Conservation (phyloP, 1,284 basidiomycete genomes). For the Tremellales sp. region DNA sequence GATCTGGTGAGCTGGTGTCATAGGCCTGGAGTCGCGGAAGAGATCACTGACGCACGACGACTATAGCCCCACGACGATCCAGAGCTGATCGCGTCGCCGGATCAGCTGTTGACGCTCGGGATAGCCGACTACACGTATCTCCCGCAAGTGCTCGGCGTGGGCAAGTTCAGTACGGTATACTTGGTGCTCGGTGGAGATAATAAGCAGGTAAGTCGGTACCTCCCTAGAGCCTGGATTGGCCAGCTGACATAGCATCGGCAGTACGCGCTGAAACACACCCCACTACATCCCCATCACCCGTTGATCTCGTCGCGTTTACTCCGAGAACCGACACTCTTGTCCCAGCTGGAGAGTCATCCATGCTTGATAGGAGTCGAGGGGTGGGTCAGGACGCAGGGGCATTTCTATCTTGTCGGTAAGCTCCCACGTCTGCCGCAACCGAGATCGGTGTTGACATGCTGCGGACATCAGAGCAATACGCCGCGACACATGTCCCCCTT, state of each 20-base stretch:
- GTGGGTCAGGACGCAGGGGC: conserved; percentile 54
- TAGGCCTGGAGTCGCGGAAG: no score
- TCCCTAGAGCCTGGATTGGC: neutral
- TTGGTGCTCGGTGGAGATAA: conserved; percentile 41
- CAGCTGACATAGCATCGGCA: conserved; percentile 16
- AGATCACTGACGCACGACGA: no score
- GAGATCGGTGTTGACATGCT: conserved; percentile 16
- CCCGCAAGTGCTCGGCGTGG: conserved; percentile 47
- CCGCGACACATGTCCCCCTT: conserved; percentile 28
- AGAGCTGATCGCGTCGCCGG: conserved; percentile 27
- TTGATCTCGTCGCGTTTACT: conserved; percentile 55
- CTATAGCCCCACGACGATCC: conserved; percentile 15
- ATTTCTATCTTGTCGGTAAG: conserved; percentile 57
- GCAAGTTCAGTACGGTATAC: conserved; percentile 53
- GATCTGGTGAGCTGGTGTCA: no score
- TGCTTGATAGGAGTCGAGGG: conserved; percentile 55
- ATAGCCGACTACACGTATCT: conserved; percentile 50
- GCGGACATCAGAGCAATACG: conserved; percentile 36
- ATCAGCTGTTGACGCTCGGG: conserved; percentile 44
- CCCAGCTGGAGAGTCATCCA: conserved; percentile 55
- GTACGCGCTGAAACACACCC: conserved; percentile 57
- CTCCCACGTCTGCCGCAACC: conserved; percentile 10
- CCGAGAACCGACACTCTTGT: conserved; percentile 55
- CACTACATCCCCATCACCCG: conserved; percentile 56
- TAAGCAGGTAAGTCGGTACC: conserved; percentile 30